phyloP scores from a whole-genome alignment of 768 basidiomycete species.

The Boletus subparvulus region DNA sequence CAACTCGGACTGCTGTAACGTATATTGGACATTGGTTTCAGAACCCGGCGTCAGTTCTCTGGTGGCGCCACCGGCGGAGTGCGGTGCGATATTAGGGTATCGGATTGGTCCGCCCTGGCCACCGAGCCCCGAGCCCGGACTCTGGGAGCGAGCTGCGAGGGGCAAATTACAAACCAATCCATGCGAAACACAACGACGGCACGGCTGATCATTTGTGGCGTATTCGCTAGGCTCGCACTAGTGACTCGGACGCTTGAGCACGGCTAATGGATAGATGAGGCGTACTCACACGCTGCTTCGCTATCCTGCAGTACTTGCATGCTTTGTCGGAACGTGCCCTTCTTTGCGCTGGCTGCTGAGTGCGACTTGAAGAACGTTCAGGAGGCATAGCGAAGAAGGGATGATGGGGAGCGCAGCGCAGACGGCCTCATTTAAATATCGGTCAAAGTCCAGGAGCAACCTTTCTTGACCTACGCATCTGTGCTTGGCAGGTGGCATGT shows the following conservation, averaged over 20 bases:
- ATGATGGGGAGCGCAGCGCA: slow-evolving; percentile 6
- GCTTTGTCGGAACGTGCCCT: slow-evolving; percentile 16
- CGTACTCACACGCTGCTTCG: slow-evolving; percentile 19
- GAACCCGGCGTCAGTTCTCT: slow-evolving; percentile 7
- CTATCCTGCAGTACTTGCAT: slow-evolving; percentile 20
- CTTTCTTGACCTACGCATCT: slow-evolving; percentile 8
- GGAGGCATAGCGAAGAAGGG: slow-evolving; percentile 16
- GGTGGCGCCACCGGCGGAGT: slow-evolving; percentile 3
- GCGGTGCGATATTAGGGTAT: background rate
- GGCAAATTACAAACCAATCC: slow-evolving; percentile 13
- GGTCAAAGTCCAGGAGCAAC: slow-evolving; percentile 5
- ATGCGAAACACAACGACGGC: slow-evolving; percentile 21
- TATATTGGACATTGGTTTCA: background rate
- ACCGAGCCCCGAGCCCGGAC: slow-evolving; percentile 15
- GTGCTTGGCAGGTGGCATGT: slow-evolving; percentile 9
- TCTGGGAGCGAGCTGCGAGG: slow-evolving; percentile 20
- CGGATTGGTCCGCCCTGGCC: slow-evolving; percentile 11
- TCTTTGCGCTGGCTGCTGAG: slow-evolving; percentile 11
- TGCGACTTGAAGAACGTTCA: slow-evolving; percentile 3
- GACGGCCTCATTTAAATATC: slow-evolving; percentile 19
- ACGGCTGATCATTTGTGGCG: slow-evolving; percentile 17
- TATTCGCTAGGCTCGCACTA: slow-evolving; percentile 22
- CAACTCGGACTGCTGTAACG: slow-evolving; percentile 6
- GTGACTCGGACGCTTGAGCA: slow-evolving; percentile 2
- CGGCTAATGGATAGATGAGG: background rate